Conservation (phyloP, 176 grass and related monocot species). For the Urochloa ruziziensis region DNA sequence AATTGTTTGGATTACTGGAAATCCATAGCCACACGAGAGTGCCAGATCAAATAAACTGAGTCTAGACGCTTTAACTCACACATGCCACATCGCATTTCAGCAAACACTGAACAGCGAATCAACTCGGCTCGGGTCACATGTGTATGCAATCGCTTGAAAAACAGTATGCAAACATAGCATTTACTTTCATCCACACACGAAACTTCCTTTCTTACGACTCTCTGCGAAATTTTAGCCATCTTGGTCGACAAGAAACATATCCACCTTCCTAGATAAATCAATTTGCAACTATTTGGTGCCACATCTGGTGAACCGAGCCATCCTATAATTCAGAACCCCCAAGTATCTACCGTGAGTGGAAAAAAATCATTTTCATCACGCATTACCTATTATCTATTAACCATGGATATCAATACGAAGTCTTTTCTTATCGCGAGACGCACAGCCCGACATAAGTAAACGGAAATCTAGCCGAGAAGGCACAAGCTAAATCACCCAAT, state of each 20-base stretch:
- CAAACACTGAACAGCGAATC: background rate
- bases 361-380: background rate
- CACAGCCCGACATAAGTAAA: background rate
- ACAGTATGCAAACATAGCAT: background rate
- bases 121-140: background rate
- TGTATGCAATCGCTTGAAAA: background rate
- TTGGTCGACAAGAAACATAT: background rate
- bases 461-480: background rate
- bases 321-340: background rate
- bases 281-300: background rate
- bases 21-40: background rate
- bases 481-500: constrained; percentile 10
- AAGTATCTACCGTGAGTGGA: background rate
- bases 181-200: background rate
- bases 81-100: background rate
- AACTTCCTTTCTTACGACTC: background rate
- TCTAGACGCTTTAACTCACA: background rate
- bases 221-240: background rate
- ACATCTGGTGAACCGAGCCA: background rate
- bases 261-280: background rate
- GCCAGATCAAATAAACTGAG: background rate
- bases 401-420: too few species aligned
- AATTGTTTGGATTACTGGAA: background rate
- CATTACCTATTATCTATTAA: background rate
- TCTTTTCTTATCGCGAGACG: background rate